Percentiles rank a stretch among this genome's conserved stretches.
phyloP scores from a whole-genome alignment of 2,329 filamentous ascomycete genomes.

The Fusarium palustre region DNA sequence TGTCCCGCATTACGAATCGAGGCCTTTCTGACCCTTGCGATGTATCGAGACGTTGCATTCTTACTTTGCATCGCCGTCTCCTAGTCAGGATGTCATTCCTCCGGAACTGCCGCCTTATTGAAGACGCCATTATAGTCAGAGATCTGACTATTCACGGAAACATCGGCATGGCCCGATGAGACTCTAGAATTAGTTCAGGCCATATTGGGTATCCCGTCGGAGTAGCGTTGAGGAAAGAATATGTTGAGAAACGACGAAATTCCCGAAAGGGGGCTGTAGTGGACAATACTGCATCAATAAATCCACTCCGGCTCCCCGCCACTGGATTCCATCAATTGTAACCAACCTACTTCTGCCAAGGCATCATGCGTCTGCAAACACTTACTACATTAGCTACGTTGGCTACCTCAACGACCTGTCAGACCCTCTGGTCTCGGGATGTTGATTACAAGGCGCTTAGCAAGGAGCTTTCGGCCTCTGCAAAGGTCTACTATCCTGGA shows the following conservation, averaged over 20 bases:
- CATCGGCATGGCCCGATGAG: neutral
- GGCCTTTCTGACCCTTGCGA: neutral
- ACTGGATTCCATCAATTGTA: neutral
- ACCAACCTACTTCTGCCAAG: neutral
- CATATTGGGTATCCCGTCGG: neutral
- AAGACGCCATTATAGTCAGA: neutral
- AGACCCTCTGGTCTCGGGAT: conserved; percentile 5
- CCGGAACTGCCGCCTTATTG: neutral
- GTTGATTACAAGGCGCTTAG: conserved; percentile 6
- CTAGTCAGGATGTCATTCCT: neutral
- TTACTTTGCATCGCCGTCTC: neutral
- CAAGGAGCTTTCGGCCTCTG: conserved; percentile 3
- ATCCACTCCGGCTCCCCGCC: neutral
- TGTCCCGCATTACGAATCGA: neutral
- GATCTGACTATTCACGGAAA: neutral
- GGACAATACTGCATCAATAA: neutral
- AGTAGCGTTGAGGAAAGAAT: neutral
- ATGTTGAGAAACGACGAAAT: neutral
- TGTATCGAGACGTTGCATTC: neutral
- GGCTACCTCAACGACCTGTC: neutral
- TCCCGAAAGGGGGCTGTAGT: neutral
- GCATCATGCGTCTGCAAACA: conserved; percentile 3
- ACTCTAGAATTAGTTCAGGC: neutral
- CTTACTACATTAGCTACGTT: neutral
- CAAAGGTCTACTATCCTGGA: conserved; percentile 13